These are phyloP conservation scores for Cryptococcus deneoformans DNA, from an alignment of 1,284 basidiomycete species.

Conservation along the genomic window DNA sequence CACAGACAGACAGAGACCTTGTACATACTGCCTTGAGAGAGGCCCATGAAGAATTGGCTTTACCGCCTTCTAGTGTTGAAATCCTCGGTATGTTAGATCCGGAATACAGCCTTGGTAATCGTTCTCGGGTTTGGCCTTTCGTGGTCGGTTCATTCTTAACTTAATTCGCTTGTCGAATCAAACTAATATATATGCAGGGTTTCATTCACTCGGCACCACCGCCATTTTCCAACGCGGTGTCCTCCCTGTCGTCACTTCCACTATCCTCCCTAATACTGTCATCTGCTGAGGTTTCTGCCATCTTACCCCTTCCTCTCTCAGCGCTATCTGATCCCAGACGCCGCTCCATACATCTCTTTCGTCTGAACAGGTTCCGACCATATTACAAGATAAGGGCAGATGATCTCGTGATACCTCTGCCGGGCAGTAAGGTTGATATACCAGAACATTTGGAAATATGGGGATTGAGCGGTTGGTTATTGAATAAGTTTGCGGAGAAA, in stretches of 20 bases:
- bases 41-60: conserved; percentile 37
- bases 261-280: conserved; percentile 23
- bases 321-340: conserved; percentile 17
- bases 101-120: conserved; percentile 43
- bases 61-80: conserved; percentile 30
- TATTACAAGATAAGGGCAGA: conserved; percentile 35
- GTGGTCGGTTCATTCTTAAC: conserved; percentile 24
- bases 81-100: conserved; percentile 36
- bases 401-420: conserved; percentile 20
- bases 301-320: conserved; percentile 36
- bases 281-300: conserved; percentile 32
- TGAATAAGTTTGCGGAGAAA: conserved; percentile 27
- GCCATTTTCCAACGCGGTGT: conserved; percentile 3
- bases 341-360: conserved; percentile 33
- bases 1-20: conserved; percentile 26
- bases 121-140: conserved; percentile 42
- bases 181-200: conserved; percentile 13
- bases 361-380: conserved; percentile 29
- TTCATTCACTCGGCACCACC: conserved; percentile 22
- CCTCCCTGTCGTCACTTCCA: conserved; percentile 24
- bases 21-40: conserved; percentile 38
- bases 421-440: neutral
- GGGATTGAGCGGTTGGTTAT: conserved; percentile 46
- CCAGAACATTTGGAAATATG: conserved; percentile 32
- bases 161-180: neutral